These are phyloP conservation scores for Kodamaea nitidulidarum DNA, from an alignment of 805 yeast genomes.

Conservation along the genomic window DNA sequence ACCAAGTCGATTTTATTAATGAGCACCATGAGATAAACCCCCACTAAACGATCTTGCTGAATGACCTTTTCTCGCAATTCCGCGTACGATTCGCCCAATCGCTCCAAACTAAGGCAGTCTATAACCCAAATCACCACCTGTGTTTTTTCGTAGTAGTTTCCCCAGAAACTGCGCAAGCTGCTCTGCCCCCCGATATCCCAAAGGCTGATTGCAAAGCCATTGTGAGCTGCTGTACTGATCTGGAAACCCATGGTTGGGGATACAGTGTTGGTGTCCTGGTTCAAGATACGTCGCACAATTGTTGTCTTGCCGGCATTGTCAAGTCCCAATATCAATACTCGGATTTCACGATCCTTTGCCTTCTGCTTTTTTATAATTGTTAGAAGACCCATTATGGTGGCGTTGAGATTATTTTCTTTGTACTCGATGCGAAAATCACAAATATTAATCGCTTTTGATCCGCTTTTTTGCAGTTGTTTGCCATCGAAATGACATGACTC, in stretches of 20 bases:
- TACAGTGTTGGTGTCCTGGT: slow-evolving; percentile 49
- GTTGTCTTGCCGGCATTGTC: slow-evolving; percentile 94
- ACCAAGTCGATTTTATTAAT: slow-evolving; percentile 73
- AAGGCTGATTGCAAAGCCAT: slow-evolving; percentile 48
- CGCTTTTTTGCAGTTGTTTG: slow-evolving; percentile 1
- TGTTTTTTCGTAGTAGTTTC: slow-evolving; percentile 78
- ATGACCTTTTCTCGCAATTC: slow-evolving; percentile 63
- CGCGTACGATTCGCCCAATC: slow-evolving; percentile 59
- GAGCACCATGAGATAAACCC: slow-evolving; percentile 62
- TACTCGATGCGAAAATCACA: too few species aligned
- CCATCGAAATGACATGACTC: slow-evolving; percentile 5
- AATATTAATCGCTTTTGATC: too few species aligned
- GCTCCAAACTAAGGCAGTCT: slow-evolving; percentile 57
- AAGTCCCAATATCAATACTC: slow-evolving; percentile 75
- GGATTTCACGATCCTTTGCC: slow-evolving; percentile 69
- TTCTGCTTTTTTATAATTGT: slow-evolving; percentile 79
- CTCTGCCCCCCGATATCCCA: slow-evolving; percentile 85
- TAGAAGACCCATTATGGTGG: slow-evolving; percentile 81
- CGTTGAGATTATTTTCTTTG: too few species aligned
- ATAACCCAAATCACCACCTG: slow-evolving; percentile 85
- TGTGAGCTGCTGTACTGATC: slow-evolving; percentile 53
- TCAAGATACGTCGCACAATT: slow-evolving; percentile 56
- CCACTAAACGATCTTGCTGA: slow-evolving; percentile 63
- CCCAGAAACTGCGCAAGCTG: slow-evolving; percentile 48
- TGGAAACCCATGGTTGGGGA: slow-evolving; percentile 91